Conservation (phyloP, 257 asterid genomes). For the Avicennia marina region DNA sequence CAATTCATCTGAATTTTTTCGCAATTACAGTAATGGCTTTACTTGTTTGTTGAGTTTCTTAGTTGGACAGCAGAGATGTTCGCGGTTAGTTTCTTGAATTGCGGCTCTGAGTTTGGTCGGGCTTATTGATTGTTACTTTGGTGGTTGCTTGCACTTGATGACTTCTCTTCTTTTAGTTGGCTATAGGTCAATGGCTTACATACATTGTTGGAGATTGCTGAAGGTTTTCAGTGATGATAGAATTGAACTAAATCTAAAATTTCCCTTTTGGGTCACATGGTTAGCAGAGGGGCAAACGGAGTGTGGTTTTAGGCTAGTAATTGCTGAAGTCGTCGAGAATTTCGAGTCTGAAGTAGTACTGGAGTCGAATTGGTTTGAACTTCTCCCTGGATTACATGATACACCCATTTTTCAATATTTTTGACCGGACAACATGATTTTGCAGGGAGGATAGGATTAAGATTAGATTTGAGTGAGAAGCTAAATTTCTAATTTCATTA, state of each 20-base stretch:
- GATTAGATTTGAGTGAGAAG: neutral
- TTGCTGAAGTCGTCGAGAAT: neutral
- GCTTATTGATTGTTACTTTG: neutral
- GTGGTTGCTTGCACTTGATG: neutral
- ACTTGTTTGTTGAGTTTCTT: neutral
- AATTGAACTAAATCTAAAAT: neutral
- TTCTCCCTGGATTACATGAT: neutral
- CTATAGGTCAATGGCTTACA: neutral
- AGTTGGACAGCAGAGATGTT: neutral
- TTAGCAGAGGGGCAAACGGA: neutral
- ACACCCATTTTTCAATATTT: neutral
- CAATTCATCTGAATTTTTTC: too few species aligned
- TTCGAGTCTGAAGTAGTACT: neutral
- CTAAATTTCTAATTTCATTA: neutral
- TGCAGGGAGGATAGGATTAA: neutral
- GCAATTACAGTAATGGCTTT: too few species aligned
- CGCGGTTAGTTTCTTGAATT: neutral
- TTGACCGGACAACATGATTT: neutral
- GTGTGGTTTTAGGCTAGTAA: neutral
- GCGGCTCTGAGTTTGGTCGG: neutral
- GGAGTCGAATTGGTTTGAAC: neutral
- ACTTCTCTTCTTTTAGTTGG: neutral
- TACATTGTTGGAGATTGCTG: neutral
- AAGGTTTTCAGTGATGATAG: neutral
- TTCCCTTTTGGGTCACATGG: neutral